Evolutionary conservation across 2,329 filamentous ascomycete species (phyloP), one percentile per base, ranked within the genome.

Genomic region (Neospermospora avenae): DNA sequence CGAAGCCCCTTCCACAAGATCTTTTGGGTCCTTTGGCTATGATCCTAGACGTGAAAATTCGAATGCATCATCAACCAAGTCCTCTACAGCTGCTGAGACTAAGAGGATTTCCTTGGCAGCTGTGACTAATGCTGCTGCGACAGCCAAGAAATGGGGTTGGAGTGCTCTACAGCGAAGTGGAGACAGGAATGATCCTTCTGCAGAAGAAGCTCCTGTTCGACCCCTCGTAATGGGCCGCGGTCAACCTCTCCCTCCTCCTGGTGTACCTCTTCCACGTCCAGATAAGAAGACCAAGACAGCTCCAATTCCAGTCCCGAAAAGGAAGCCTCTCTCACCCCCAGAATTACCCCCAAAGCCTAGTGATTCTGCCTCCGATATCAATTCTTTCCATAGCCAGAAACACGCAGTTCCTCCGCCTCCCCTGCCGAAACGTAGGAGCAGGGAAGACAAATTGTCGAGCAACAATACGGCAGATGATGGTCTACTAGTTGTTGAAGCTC

Each of bases 211-310:
- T 65, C 82, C 61, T 75, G 73, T 65, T 44, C 84, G 90, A 67
- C 91, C 91, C 1, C 63, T 68, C 11, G 65, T 72, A 3, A 91
- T 96, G 78, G 92, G 92, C 1, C 83, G 91, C 41, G 91, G 91
- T 0, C 87, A 89, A 67, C 91, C 91, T 1, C 77, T 96, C 18
- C 91, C 91, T 49, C 91, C 91, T 8, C 90, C 89, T 2, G 92
- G 91, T 2, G 86, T 83, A 46, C 91, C 92, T 3, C 79, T 96
- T 1, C 91, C 92, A 1, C 84, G 80, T 44, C 88, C 87, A 0
- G 84, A 86, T 37, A 83, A 80, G 57, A 82, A 78, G 59, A 81
- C 83, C 6, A 84, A 83, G 69, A 81, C 82, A 46, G 82, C 80
- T 51, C 77, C 81, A 16, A 82, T 79, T 60, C 78, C 78, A 28